phyloP scores from a whole-genome alignment of 345 rosid species.

The Atalantia buxifolia region DNA sequence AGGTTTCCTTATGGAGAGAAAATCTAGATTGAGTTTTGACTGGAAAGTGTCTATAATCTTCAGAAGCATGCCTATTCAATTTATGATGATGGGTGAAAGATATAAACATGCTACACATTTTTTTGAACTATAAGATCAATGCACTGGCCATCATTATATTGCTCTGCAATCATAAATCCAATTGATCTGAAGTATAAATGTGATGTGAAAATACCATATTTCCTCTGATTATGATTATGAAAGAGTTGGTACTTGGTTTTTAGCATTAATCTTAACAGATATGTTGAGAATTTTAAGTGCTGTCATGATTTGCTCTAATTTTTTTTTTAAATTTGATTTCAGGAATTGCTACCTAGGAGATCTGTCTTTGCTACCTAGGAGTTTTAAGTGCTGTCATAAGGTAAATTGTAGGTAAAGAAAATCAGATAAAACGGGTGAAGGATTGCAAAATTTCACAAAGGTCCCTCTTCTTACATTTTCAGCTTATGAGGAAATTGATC shows the following conservation, averaged over 20 bases:
- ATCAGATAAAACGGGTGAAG: conserved; percentile 30
- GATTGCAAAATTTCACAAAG: conserved; percentile 35
- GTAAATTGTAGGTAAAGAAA: conserved; percentile 42
- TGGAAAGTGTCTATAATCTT: background rate
- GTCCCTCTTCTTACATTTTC: conserved; percentile 27
- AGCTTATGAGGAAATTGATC: conserved; percentile 32
- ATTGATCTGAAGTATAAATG: background rate
- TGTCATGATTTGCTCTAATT: conserved; percentile 2
- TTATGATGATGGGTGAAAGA: background rate
- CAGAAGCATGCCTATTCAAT: background rate
- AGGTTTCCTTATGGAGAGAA: background rate
- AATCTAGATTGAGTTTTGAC: background rate
- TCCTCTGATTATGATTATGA: background rate
- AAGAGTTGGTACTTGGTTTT: background rate
- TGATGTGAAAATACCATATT: background rate
- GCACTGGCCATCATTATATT: background rate
- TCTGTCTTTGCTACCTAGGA: conserved; percentile 26
- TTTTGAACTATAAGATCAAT: background rate
- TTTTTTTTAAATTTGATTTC: conserved; percentile 15
- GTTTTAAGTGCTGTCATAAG: conserved; percentile 14
- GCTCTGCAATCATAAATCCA: background rate
- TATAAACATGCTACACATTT: background rate
- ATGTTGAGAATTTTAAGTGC: background rate
- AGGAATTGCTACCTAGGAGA: conserved; percentile 77
- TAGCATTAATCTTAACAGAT: background rate